Evolutionary conservation across 306 rosid genomes (phyloP), one percentile per base, ranked within the genome.

Genomic region (Comarum palustre): DNA sequence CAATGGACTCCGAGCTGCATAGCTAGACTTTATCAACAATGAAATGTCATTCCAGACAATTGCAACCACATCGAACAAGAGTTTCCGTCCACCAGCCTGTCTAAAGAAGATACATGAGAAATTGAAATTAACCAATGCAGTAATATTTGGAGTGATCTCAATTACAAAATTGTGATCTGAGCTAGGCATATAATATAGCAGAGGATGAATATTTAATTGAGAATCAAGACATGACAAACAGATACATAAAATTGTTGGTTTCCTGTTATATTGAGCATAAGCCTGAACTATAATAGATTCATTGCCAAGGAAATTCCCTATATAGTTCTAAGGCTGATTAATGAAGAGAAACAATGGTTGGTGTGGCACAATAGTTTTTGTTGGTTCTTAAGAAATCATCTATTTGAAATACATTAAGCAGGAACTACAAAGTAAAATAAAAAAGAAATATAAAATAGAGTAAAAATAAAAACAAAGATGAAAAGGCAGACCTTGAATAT

Each of bases 1-100:
- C 82, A 94, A 87, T 69, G 92, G 87, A 79, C 92, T 91, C 71
- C 75, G 79, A 77, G 84, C 78, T 22, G 98, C 97, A 75, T 77
- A 81, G 68, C 87, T 76, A 73, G 98, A 94, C 82, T 91, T 91
- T 76, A 85, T 81, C 81, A 94, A 77, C 77, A 74, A 72, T 2
- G 86, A 86, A 50, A 81, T 83, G 79, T 91, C 95, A 80, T 80
- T 87, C 98, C 98, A 94, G 70, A 91, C 91, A 73, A 79, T 51
- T 77, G 92, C 87, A 81, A 83, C 81, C 69, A 82, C 89, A 76
- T 85, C 89, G 73, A 78, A 77, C 87, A 94, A 85, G 81, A 91
- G 89, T 75, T 84, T 88, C 78, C 90, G 85, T 76, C 85, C 93
- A 69, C 98, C 97, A 80, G 85, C 86, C 98, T 94, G 94, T 78